Percentiles rank a stretch among this genome's conserved stretches.
Conservation (phyloP, 352 stramenopile genomes). For the Halophytophthora batemanensis region DNA sequence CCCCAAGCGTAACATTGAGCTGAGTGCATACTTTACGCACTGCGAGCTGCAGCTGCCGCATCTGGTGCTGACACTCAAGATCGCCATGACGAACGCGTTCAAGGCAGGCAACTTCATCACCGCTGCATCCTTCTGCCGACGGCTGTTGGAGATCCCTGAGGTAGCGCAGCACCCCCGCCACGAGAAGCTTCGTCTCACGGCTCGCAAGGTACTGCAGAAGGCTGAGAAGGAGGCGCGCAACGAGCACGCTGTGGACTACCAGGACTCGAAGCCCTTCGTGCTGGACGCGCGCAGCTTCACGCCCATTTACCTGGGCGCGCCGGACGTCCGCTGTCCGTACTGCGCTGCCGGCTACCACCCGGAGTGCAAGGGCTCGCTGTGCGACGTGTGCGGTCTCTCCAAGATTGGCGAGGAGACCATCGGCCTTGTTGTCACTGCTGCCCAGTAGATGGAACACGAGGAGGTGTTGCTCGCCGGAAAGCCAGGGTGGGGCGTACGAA, state of each 20-base stretch:
- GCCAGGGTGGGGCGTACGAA: no score
- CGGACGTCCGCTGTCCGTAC: constrained; percentile 94
- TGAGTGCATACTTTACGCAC: constrained; percentile 99
- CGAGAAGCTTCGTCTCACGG: constrained; percentile 95
- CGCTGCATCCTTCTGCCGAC: constrained; percentile 97
- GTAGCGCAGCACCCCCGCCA: constrained; percentile 87
- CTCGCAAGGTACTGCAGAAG: constrained; percentile 97
- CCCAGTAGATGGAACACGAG: constrained; percentile 23
- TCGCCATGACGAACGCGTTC: constrained; percentile 98
- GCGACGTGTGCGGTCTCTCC: constrained; percentile 91
- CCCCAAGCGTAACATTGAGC: constrained; percentile 92
- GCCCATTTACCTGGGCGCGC: constrained; percentile 93
- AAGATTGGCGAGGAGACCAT: constrained; percentile 95
- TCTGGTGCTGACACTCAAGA: constrained; percentile 97
- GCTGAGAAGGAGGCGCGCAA: constrained; percentile 98
- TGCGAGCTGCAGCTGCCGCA: constrained; percentile 98
- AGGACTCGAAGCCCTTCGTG: constrained; percentile 95
- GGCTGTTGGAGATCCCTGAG: constrained; percentile 97
- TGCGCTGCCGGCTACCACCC: constrained; percentile 90
- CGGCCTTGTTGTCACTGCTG: constrained; percentile 88
- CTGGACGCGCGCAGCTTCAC: constrained; percentile 94
- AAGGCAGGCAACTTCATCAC: constrained; percentile 99
- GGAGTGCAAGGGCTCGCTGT: constrained; percentile 89
- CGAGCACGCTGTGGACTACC: constrained; percentile 97
- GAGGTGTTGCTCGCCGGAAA: no score